These are phyloP conservation scores for Arthroderma uncinatum DNA, from an alignment of 2,329 filamentous ascomycete species.

Conservation along the genomic window DNA sequence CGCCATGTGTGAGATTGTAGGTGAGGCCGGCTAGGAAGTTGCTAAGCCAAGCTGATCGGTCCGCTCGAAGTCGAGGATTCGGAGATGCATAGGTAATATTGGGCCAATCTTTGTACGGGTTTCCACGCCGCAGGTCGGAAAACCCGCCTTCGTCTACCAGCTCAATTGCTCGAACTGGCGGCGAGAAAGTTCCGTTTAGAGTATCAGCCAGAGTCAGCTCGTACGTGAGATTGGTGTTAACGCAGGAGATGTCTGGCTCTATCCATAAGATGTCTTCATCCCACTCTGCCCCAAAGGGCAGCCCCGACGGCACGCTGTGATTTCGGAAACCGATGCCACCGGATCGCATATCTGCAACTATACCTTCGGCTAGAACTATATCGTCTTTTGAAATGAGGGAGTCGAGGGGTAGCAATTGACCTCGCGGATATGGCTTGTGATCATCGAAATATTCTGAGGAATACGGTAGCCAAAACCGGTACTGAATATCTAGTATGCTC, in stretches of 20 bases:
- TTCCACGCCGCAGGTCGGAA: background rate
- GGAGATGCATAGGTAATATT: constrained; percentile 13
- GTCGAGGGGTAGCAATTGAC: constrained; percentile 20
- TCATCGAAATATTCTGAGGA: constrained; percentile 19
- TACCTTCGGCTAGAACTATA: constrained; percentile 32
- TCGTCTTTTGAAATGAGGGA: constrained; percentile 25
- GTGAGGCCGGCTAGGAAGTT: constrained; percentile 33
- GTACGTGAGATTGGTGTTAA: constrained; percentile 31
- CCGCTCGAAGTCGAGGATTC: constrained; percentile 31
- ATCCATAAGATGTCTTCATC: constrained; percentile 40
- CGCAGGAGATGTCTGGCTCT: constrained; percentile 37
- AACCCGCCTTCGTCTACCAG: constrained; percentile 30
- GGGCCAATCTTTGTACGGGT: background rate
- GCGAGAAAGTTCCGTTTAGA: background rate
- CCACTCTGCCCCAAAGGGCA: constrained; percentile 33
- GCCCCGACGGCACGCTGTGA: constrained; percentile 30
- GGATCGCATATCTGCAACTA: constrained; percentile 33
- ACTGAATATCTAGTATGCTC: constrained; percentile 37
- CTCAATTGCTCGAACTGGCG: background rate
- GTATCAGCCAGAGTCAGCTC: constrained; percentile 27
- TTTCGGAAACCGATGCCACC: constrained; percentile 39
- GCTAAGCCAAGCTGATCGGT: constrained; percentile 34
- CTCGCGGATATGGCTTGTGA: constrained; percentile 23
- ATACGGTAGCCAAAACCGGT: constrained; percentile 17
- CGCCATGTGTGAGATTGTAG: constrained; percentile 30